phyloP scores from a whole-genome alignment of 2,329 filamentous ascomycete species.

The Curvularia lunata region DNA sequence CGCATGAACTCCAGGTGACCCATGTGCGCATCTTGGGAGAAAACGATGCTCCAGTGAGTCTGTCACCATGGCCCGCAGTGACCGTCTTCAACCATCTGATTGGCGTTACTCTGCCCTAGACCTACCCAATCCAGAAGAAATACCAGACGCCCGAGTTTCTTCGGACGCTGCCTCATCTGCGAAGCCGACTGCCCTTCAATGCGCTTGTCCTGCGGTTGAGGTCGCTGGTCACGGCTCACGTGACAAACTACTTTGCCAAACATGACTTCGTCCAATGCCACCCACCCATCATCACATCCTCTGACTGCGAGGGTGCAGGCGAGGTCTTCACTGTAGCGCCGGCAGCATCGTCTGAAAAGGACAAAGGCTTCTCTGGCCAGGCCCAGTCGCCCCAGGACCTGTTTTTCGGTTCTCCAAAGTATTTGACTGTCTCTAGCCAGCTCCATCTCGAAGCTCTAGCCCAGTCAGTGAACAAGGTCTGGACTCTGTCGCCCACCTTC shows the following conservation, averaged over 20 bases:
- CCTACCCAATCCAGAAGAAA: slow-evolving; percentile 94
- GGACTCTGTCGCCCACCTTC: slow-evolving; percentile 93
- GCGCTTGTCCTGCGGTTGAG: slow-evolving; percentile 80
- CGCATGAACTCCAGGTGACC: slow-evolving; percentile 79
- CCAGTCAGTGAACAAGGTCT: slow-evolving; percentile 87
- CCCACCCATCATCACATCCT: slow-evolving; percentile 92
- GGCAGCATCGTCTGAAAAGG: slow-evolving; percentile 30
- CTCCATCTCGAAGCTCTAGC: slow-evolving; percentile 92
- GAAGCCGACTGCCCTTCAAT: slow-evolving; percentile 80
- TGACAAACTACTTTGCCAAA: slow-evolving; percentile 76
- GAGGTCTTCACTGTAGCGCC: slow-evolving; percentile 79
- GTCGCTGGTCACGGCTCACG: slow-evolving; percentile 75
- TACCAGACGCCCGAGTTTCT: slow-evolving; percentile 90
- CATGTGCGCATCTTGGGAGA: slow-evolving; percentile 73
- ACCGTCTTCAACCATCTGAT: slow-evolving; percentile 23
- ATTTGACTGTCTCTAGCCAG: slow-evolving; percentile 93
- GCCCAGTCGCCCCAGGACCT: slow-evolving; percentile 41
- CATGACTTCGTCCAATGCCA: slow-evolving; percentile 82
- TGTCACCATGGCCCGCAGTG: slow-evolving; percentile 5
- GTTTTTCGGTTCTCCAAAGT: slow-evolving; percentile 90
- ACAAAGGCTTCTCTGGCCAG: slow-evolving; percentile 31
- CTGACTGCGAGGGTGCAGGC: slow-evolving; percentile 94
- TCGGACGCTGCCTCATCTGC: slow-evolving; percentile 85
- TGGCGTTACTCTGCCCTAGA: slow-evolving; percentile 58
- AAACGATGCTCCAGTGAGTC: slow-evolving; percentile 77